These are phyloP conservation scores for Monilinia polystroma DNA, from an alignment of 2,329 filamentous ascomycete species.

Conservation along the genomic window DNA sequence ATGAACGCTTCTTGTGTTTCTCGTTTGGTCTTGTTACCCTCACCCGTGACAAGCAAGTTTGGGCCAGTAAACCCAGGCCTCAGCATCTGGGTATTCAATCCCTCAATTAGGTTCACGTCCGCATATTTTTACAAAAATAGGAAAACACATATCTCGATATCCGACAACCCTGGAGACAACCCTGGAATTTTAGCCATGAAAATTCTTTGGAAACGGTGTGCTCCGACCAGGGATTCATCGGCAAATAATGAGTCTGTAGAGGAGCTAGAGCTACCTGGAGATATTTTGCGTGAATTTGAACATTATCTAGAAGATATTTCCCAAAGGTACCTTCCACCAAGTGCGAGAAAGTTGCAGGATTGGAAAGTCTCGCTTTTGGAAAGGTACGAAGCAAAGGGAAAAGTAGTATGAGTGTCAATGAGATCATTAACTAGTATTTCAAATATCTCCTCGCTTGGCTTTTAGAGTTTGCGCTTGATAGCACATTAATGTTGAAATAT, in stretches of 20 bases:
- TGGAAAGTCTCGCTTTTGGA: slow-evolving; percentile 67
- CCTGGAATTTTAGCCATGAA: slow-evolving; percentile 34
- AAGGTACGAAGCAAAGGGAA: slow-evolving; percentile 48
- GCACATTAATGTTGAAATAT: neutral
- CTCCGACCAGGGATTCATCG: slow-evolving; percentile 25
- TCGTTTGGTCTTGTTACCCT: slow-evolving; percentile 16
- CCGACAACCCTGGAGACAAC: neutral
- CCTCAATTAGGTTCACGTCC: slow-evolving; percentile 11
- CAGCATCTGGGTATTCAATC: slow-evolving; percentile 16
- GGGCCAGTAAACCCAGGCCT: neutral
- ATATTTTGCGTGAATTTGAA: slow-evolving; percentile 49
- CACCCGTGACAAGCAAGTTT: neutral
- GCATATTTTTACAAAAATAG: slow-evolving; percentile 1
- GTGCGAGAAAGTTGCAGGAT: slow-evolving; percentile 58
- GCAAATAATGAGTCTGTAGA: slow-evolving; percentile 45
- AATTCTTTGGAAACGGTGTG: slow-evolving; percentile 33
- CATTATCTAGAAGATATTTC: slow-evolving; percentile 46
- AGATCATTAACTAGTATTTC: neutral
- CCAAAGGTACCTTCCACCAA: slow-evolving; percentile 50
- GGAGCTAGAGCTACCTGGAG: slow-evolving; percentile 54
- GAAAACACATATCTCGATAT: neutral
- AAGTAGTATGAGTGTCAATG: neutral
- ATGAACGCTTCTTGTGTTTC: slow-evolving; percentile 23
- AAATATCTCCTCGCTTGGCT: neutral
- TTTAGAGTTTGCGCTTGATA: neutral